phyloP scores from a whole-genome alignment of 2,329 filamentous ascomycete genomes.

The Colletotrichum costaricense region DNA sequence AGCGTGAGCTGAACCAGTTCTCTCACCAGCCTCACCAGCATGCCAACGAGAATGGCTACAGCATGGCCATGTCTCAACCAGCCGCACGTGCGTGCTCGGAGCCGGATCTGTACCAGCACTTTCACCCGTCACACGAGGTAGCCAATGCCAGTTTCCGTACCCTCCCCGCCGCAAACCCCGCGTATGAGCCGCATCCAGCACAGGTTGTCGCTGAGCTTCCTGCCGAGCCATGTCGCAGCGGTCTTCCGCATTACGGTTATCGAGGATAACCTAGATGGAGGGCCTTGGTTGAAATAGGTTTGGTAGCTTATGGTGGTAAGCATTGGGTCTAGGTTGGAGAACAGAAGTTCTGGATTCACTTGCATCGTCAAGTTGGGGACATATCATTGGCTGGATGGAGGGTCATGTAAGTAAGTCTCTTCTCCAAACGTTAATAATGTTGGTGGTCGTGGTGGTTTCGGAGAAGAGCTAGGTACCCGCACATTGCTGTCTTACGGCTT shows the following conservation, averaged over 20 bases:
- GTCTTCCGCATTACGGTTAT: not conserved
- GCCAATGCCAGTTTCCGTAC: not conserved
- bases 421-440: not conserved
- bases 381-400: not conserved
- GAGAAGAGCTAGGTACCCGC: not conserved
- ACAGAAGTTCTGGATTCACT: not conserved
- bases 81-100: not conserved
- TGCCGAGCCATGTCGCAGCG: not conserved
- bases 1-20: not conserved
- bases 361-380: not conserved
- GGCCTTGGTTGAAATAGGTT: not conserved
- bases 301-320: not conserved
- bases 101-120: not conserved
- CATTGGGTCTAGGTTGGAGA: not conserved
- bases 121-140: not conserved
- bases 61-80: not conserved
- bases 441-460: not conserved
- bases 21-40: not conserved
- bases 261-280: not conserved
- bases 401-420: not conserved
- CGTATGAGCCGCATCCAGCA: not conserved
- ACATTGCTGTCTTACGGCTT: not conserved
- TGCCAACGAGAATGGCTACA: not conserved
- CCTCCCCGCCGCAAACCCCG: not conserved
- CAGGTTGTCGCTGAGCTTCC: constrained; percentile 1